Percentiles rank a stretch among this genome's conserved stretches.
phyloP scores from a whole-genome alignment of 2,329 filamentous ascomycete species.

The Amylocarpus encephaloides region DNA sequence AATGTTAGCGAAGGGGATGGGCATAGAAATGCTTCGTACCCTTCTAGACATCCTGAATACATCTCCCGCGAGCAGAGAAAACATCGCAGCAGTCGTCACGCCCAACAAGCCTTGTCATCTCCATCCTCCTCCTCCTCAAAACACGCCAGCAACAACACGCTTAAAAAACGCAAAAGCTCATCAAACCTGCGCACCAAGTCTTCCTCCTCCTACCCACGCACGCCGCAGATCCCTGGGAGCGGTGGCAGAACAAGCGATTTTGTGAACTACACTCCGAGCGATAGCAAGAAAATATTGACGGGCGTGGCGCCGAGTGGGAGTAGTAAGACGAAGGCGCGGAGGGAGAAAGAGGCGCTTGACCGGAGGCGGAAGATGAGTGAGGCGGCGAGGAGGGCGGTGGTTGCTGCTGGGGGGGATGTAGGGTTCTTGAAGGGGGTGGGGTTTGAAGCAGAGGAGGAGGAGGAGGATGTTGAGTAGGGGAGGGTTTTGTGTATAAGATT shows the following conservation, averaged over 20 bases:
- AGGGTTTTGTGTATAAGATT: background rate
- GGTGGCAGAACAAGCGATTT: constrained; percentile 49
- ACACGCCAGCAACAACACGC: constrained; percentile 7
- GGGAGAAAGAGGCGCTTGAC: constrained; percentile 83
- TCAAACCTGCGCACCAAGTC: constrained; percentile 18
- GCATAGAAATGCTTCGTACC: background rate
- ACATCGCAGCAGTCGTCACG: constrained; percentile 14
- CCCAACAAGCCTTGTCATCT: background rate
- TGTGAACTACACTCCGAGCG: constrained; percentile 82
- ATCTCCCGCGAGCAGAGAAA: constrained; percentile 6
- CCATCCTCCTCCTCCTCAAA: background rate
- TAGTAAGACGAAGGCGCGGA: constrained; percentile 86
- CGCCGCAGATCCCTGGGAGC: constrained; percentile 34
- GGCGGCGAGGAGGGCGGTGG: constrained; percentile 61
- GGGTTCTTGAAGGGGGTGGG: constrained; percentile 34
- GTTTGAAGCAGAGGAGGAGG: constrained; percentile 39
- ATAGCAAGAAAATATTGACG: constrained; percentile 72
- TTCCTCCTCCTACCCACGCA: constrained; percentile 7
- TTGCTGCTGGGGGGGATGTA: constrained; percentile 64
- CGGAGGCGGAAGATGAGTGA: constrained; percentile 63
- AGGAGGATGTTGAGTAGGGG: constrained; percentile 32
- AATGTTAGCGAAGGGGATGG: no score
- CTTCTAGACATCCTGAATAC: background rate
- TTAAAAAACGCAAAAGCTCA: constrained; percentile 23
- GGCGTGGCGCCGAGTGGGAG: constrained; percentile 89